Conservation (phyloP, 1,139 yeast species). For the Taphrina flavorubra region DNA sequence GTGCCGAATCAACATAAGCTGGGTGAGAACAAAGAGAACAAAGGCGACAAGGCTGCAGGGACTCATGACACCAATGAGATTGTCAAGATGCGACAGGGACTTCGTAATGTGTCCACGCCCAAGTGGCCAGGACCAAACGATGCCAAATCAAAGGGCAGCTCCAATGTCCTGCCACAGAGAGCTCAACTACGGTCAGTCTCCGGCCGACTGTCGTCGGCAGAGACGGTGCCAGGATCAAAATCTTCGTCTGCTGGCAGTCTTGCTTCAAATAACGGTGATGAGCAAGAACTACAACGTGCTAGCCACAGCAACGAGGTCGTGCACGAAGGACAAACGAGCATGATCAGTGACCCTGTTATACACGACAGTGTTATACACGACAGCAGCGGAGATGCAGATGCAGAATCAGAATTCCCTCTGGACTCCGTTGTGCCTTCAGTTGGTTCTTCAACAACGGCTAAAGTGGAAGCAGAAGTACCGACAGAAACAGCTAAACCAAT, state of each 20-base stretch:
- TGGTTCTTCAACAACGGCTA: background rate
- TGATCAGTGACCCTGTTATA: background rate
- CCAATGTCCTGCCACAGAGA: slow-evolving; percentile 15
- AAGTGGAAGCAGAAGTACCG: background rate
- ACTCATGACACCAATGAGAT: slow-evolving; percentile 22
- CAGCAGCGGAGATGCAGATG: background rate
- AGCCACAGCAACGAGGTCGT: background rate
- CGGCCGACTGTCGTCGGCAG: background rate
- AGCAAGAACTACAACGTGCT: background rate
- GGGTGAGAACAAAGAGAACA: background rate
- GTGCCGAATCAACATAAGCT: slow-evolving; percentile 35
- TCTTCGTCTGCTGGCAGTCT: background rate
- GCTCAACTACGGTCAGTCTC: slow-evolving; percentile 23
- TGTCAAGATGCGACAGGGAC: slow-evolving; percentile 31
- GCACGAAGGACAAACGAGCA: background rate
- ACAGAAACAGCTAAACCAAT: background rate
- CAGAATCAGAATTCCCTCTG: slow-evolving; percentile 4
- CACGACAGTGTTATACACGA: no score
- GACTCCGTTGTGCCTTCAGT: background rate
- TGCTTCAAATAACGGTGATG: background rate
- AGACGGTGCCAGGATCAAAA: background rate
- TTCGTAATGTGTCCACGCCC: slow-evolving; percentile 28
- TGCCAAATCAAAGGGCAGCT: slow-evolving; percentile 6
- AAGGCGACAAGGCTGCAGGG: slow-evolving; percentile 10
- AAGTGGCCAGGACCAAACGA: slow-evolving; percentile 29